These are phyloP conservation scores for Fusarium temperatum DNA, from an alignment of 2,329 filamentous ascomycete genomes.

Conservation along the genomic window DNA sequence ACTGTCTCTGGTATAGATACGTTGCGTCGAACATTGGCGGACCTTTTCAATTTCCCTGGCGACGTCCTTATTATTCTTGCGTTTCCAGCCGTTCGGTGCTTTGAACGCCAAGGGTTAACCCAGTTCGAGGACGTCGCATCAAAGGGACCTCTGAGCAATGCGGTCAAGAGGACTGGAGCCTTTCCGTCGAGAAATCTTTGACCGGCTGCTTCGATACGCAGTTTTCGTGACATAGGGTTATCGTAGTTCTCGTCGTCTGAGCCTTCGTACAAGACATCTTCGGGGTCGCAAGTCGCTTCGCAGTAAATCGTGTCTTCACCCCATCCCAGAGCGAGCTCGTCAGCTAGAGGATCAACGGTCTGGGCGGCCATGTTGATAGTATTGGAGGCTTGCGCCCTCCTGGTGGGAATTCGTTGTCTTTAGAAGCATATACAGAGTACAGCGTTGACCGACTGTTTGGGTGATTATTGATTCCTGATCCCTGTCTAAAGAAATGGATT, in stretches of 20 bases:
- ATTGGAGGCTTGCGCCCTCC: conserved; percentile 20
- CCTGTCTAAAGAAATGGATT: conserved; percentile 21
- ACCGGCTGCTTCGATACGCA: conserved; percentile 68
- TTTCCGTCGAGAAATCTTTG: conserved; percentile 66
- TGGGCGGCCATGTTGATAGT: conserved; percentile 23
- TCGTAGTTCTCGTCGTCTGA: conserved; percentile 66
- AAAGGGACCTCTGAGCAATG: conserved; percentile 70
- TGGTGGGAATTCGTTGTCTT: conserved; percentile 4
- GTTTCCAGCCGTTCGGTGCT: conserved; percentile 32
- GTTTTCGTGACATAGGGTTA: conserved; percentile 55
- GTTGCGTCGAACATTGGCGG: conserved; percentile 20
- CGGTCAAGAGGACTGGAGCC: conserved; percentile 66
- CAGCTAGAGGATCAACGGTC: conserved; percentile 10
- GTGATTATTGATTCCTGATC: not conserved
- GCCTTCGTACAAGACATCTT: conserved; percentile 63
- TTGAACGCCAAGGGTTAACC: conserved; percentile 49
- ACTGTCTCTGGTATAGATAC: conserved; percentile 29
- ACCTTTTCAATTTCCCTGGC: conserved; percentile 24
- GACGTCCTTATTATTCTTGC: conserved; percentile 22
- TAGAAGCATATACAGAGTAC: not conserved
- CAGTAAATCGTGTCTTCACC: conserved; percentile 55
- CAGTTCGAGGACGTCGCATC: conserved; percentile 45
- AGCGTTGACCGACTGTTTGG: not conserved
- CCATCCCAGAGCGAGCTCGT: conserved; percentile 34
- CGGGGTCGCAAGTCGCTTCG: conserved; percentile 51